These are phyloP conservation scores for Amylostereum areolatum DNA, from an alignment of 1,284 basidiomycete species.

Conservation along the genomic window DNA sequence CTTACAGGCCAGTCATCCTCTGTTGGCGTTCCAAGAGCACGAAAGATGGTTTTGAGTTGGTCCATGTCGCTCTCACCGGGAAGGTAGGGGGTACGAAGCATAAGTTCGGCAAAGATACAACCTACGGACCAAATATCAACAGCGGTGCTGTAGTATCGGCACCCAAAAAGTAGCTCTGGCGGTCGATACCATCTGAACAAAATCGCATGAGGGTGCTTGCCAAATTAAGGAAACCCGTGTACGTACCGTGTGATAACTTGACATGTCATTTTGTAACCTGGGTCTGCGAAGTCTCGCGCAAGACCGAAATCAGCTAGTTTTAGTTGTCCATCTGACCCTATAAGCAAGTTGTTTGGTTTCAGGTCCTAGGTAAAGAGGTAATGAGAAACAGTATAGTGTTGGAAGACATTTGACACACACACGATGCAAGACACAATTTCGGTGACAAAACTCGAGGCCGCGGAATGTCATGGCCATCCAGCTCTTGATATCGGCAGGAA, in stretches of 20 bases:
- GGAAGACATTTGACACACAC: conserved; percentile 37
- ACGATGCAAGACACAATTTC: conserved; percentile 90
- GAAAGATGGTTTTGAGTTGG: conserved; percentile 92
- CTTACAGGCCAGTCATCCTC: conserved; percentile 95
- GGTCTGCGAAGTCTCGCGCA: conserved; percentile 91
- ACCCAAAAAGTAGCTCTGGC: conserved; percentile 87
- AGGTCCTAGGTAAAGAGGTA: conserved; percentile 62
- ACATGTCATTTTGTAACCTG: conserved; percentile 93
- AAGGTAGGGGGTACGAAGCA: conserved; percentile 91
- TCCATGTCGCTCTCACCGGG: conserved; percentile 95
- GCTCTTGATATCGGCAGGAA: conserved; percentile 94
- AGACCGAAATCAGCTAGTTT: conserved; percentile 99
- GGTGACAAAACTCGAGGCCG: conserved; percentile 95
- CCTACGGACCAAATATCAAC: conserved; percentile 96
- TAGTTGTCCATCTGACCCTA: conserved; percentile 85
- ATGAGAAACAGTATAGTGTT: too few species aligned
- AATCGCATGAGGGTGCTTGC: conserved; percentile 2
- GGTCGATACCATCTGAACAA: conserved; percentile 89
- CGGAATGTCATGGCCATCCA: conserved; percentile 99
- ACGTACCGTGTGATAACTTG: conserved; percentile 92
- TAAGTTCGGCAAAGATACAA: conserved; percentile 93
- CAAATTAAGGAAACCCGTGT: background rate
- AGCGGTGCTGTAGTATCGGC: conserved; percentile 80
- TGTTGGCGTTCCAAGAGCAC: conserved; percentile 91
- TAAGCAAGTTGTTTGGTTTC: conserved; percentile 98